A percentile compares a stretch with the other conserved stretches of the same genome.
Evolutionary conservation across 2,329 filamentous ascomycete species (phyloP).

Genomic region (Aspergillus sp.): DNA sequence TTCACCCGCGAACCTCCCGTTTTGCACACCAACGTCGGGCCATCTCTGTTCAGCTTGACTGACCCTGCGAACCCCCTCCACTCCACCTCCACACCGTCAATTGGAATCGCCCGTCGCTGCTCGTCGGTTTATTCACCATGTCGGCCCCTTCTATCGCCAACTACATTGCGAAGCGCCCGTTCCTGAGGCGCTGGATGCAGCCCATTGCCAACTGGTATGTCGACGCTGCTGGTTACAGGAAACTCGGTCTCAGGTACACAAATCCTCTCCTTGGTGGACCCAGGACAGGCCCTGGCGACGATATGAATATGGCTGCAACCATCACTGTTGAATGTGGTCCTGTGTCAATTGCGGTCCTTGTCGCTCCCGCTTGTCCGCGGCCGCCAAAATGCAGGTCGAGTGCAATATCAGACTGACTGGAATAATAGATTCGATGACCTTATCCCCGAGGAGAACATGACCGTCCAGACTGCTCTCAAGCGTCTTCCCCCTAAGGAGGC

Average conservation of each 20-base stretch:
- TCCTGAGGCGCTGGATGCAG: constrained; percentile 75
- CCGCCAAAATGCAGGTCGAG: constrained; percentile 6
- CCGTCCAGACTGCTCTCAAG: constrained; percentile 82
- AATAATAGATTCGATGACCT: constrained; percentile 81
- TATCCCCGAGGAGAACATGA: constrained; percentile 87
- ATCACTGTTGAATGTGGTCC: background rate
- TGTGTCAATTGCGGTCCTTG: background rate
- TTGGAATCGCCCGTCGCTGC: constrained; percentile 22
- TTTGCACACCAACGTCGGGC: constrained; percentile 43
- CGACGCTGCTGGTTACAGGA: constrained; percentile 86
- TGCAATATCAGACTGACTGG: constrained; percentile 11
- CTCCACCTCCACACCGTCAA: constrained; percentile 32
- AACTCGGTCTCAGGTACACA: constrained; percentile 82
- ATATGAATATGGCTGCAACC: background rate
- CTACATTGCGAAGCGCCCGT: constrained; percentile 80
- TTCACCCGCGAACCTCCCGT: constrained; percentile 35
- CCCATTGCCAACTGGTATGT: constrained; percentile 86
- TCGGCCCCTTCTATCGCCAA: constrained; percentile 71
- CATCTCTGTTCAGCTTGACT: constrained; percentile 35
- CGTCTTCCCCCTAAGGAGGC: constrained; percentile 85
- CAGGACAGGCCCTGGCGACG: constrained; percentile 15
- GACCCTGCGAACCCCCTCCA: constrained; percentile 21
- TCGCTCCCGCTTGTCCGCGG: constrained; percentile 13
- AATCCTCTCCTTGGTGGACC: constrained; percentile 15
- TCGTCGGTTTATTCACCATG: constrained; percentile 53